phyloP scores from a whole-genome alignment of 2,329 filamentous ascomycete species.

The Xylariaceae sp. region DNA sequence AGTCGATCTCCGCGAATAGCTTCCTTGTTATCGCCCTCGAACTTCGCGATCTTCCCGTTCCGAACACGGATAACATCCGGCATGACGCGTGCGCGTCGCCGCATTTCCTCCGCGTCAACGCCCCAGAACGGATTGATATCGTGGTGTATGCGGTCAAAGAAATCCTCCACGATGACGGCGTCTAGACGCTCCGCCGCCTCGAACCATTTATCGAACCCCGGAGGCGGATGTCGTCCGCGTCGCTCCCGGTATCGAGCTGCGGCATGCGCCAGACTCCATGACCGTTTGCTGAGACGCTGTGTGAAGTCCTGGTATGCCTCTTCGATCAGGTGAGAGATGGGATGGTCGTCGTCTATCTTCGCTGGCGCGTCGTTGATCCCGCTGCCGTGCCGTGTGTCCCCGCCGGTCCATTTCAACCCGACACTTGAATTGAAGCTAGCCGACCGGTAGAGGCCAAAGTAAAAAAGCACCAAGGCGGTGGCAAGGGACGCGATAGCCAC shows the following conservation, averaged over 20 bases:
- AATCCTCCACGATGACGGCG: slow-evolving; percentile 55
- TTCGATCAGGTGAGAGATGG: slow-evolving; percentile 5
- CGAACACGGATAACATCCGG: slow-evolving; percentile 42
- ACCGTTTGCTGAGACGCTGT: slow-evolving; percentile 36
- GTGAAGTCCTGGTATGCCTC: neutral
- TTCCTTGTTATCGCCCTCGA: slow-evolving; percentile 33
- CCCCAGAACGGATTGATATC: slow-evolving; percentile 58
- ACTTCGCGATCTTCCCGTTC: slow-evolving; percentile 34
- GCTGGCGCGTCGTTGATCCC: neutral
- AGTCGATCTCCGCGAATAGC: neutral
- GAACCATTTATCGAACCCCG: slow-evolving; percentile 56
- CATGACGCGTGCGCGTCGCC: slow-evolving; percentile 35
- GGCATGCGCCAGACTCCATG: slow-evolving; percentile 43
- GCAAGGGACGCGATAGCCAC: neutral
- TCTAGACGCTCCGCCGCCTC: slow-evolving; percentile 44
- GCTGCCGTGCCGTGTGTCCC: neutral
- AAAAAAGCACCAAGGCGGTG: neutral
- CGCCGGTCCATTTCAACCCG: neutral
- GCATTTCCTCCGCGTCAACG: slow-evolving; percentile 38
- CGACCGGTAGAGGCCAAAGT: neutral
- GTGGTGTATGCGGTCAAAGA: slow-evolving; percentile 58
- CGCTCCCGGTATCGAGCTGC: slow-evolving; percentile 49
- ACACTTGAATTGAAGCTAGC: neutral
- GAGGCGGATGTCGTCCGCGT: slow-evolving; percentile 55
- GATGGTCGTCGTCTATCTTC: neutral